These are phyloP conservation scores for Solanum chiquidenum DNA, from an alignment of 257 asterid genomes.

Conservation along the genomic window DNA sequence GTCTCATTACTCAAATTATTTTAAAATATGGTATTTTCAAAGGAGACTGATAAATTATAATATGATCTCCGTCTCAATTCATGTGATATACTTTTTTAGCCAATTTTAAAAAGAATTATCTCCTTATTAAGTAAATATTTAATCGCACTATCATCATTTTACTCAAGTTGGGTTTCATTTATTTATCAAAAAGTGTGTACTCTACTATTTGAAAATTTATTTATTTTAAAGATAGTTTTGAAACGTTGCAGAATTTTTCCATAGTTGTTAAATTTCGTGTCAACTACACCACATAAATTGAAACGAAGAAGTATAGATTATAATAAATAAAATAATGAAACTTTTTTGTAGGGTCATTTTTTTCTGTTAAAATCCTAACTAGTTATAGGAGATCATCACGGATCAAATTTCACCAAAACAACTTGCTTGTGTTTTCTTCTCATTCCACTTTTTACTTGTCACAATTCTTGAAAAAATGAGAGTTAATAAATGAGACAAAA, in stretches of 20 bases:
- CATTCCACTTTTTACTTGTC: not conserved
- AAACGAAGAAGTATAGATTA: not conserved
- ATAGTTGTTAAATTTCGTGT: not conserved
- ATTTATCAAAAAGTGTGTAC: not conserved
- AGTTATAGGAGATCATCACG: not conserved
- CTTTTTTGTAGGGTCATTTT: not conserved
- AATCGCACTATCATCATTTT: not conserved
- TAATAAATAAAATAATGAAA: not conserved
- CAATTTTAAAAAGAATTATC: fast-evolving
- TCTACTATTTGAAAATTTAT: not conserved
- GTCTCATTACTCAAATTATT: not conserved
- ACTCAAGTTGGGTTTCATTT: not conserved
- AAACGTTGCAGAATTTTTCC: too few relatives aligned
- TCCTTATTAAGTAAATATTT: too few relatives aligned
- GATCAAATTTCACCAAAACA: not conserved
- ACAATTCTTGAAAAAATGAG: not conserved
- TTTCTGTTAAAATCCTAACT: not conserved
- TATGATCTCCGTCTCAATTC: not conserved
- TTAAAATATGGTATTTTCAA: not conserved
- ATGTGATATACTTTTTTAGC: not conserved
- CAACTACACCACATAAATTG: not conserved
- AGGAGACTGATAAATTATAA: not conserved
- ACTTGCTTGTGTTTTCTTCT: not conserved
- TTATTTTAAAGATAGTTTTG: too few relatives aligned
- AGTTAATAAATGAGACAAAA: not conserved